Percentiles rank a stretch among this genome's conserved stretches.
Conservation (phyloP, 2,329 filamentous ascomycete genomes). For the Tympanopsis confertula region DNA sequence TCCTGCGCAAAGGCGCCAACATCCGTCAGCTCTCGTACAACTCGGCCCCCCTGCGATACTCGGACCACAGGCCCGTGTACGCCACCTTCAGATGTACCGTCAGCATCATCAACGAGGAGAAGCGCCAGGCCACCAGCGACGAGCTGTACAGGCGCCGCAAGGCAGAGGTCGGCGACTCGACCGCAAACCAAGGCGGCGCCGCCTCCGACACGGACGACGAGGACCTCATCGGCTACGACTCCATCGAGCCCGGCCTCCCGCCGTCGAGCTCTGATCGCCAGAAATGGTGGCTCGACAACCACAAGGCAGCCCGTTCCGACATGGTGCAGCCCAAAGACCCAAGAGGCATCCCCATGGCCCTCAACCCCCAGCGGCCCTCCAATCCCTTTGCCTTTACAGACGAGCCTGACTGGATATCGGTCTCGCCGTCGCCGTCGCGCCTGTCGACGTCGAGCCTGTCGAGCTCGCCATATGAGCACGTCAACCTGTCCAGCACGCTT, state of each 20-base stretch:
- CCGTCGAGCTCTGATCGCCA: slow-evolving; percentile 57
- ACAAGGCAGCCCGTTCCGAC: slow-evolving; percentile 63
- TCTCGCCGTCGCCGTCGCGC: slow-evolving; percentile 28
- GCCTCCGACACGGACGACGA: slow-evolving; percentile 63
- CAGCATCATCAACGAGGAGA: slow-evolving; percentile 64
- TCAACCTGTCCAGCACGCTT: slow-evolving; percentile 34
- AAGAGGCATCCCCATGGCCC: slow-evolving; percentile 37
- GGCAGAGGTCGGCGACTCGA: slow-evolving; percentile 52
- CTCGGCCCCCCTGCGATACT: slow-evolving; percentile 73
- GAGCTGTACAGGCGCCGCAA: slow-evolving; percentile 64
- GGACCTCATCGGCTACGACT: slow-evolving; percentile 69
- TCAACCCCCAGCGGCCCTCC: slow-evolving; percentile 63
- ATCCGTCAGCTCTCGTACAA: slow-evolving; percentile 76
- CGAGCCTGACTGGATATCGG: slow-evolving; percentile 75
- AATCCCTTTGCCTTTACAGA: slow-evolving; percentile 71
- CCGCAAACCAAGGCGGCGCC: slow-evolving; percentile 39
- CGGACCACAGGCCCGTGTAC: slow-evolving; percentile 92
- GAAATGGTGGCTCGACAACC: slow-evolving; percentile 62
- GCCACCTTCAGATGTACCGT: slow-evolving; percentile 78
- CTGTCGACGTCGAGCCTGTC: slow-evolving; percentile 44
- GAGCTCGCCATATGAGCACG: slow-evolving; percentile 46
- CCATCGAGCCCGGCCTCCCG: slow-evolving; percentile 67
- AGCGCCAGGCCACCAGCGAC: slow-evolving; percentile 61
- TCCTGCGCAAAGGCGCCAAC: slow-evolving; percentile 74
- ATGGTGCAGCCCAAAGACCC: slow-evolving; percentile 48